Percentiles rank a stretch among this genome's conserved stretches.
Evolutionary conservation across 1,139 yeast species (phyloP).

Genomic region (Zygosaccharomyces sapae): DNA sequence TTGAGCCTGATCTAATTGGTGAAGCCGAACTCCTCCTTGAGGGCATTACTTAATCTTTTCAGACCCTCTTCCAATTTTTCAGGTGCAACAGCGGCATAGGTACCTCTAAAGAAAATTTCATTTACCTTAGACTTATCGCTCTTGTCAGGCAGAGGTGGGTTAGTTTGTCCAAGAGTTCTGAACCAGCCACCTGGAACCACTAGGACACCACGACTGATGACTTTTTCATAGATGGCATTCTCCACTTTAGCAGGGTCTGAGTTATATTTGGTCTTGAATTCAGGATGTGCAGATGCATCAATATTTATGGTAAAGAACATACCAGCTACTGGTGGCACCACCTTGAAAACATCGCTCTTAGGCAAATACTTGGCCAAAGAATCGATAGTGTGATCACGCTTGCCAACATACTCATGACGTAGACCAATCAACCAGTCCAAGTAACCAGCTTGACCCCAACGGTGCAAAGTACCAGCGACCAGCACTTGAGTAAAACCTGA

Average conservation of each 20-base stretch:
- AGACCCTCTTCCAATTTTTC: constrained; percentile 51
- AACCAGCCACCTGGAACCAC: constrained; percentile 66
- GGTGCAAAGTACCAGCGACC: constrained; percentile 55
- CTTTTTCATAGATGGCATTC: constrained; percentile 46
- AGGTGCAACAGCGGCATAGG: constrained; percentile 65
- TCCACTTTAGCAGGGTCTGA: constrained; percentile 51
- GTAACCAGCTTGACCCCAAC: constrained; percentile 75
- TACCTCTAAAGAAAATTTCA: constrained; percentile 57
- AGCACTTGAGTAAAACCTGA: constrained; percentile 77
- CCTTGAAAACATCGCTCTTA: constrained; percentile 26
- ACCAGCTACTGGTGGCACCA: constrained; percentile 59
- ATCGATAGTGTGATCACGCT: constrained; percentile 64
- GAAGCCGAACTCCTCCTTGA: constrained; percentile 41
- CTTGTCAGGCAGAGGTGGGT: constrained; percentile 51
- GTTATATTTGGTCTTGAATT: constrained; percentile 43
- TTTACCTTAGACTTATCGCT: constrained; percentile 39
- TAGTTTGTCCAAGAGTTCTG: constrained; percentile 42
- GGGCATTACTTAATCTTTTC: constrained; percentile 54
- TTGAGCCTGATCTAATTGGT: constrained; percentile 2
- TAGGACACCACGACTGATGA: constrained; percentile 47
- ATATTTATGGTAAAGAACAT: constrained; percentile 57
- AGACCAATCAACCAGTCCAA: constrained; percentile 85
- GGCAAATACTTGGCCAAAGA: constrained; percentile 48
- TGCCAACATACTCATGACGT: constrained; percentile 73
- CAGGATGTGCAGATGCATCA: constrained; percentile 57